Evolutionary conservation across 768 basidiomycete species (phyloP), one percentile per base, ranked within the genome.

Genomic region (Pleurotus citrinopileatus): DNA sequence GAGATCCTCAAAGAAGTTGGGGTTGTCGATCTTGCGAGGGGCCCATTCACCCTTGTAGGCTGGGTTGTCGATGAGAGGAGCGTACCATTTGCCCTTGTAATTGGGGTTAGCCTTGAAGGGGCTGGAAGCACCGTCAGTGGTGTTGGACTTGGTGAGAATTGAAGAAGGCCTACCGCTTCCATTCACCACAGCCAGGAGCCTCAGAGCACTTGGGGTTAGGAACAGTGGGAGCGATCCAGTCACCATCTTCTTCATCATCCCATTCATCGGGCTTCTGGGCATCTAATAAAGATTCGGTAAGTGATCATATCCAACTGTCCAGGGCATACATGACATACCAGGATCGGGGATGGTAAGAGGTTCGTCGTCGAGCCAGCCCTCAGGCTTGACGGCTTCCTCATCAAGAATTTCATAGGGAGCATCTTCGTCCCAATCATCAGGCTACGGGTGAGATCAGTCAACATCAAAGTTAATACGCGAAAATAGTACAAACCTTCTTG

Each of bases 231-330:
- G 95, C 81, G 59, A 98, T 83, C 94, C 94, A 99, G 67, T 98
- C 96, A 69, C 97, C 97, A 61, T 99, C 96, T 68, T 98, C 97
- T 67, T 98, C 97, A 62, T 98, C 96, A 64, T 97, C 94, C 97
- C 97, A 99, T 70, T 99, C 97, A 67, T 99, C 97, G 4, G 97
- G 97, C 77, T 97, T 98, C 71, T 87, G 83, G 36, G 91, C 83
- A 59, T 93, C 91, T 84, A 54, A 2, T 60, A 2, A 27, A 8
- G 13, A 4, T 5, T 26, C 15, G 13, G 55, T 40, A 57, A 46
- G 36, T n/a, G 13, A 52, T 12, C n/a, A 9, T 34, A 25, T 43
- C 42, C 13, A 17, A 22, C 1, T 20, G 20, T 15, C 25, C 9
- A 2, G 29, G 42, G 45, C 28, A 19, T 37, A 17, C 12, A 36